Percentiles rank a stretch among this genome's conserved stretches.
phyloP scores from a whole-genome alignment of 306 rosid species.

The Abrus pulchellus region DNA sequence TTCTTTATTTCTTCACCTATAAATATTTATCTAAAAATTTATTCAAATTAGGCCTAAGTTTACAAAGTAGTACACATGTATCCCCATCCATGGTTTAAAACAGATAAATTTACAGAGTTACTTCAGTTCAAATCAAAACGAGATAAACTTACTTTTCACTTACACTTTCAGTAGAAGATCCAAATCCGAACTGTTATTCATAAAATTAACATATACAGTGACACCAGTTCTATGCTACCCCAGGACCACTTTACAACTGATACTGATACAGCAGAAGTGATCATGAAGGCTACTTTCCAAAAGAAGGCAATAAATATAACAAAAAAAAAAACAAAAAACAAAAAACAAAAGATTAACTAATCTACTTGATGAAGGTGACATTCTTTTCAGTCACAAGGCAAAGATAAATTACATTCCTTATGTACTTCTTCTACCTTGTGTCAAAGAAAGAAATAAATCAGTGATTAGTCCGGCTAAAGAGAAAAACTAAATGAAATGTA shows the following conservation, averaged over 20 bases:
- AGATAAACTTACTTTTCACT: neutral
- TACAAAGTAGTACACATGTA: no score
- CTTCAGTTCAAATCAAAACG: neutral
- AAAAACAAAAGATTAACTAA: slow-evolving; percentile 4
- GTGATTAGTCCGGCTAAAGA: slow-evolving; percentile 2
- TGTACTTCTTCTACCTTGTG: slow-evolving; percentile 34
- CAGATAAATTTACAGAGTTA: neutral
- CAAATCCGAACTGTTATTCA: neutral
- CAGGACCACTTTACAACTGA: neutral
- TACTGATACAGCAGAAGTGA: slow-evolving; percentile 21
- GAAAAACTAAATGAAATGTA: neutral
- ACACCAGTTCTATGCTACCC: neutral
- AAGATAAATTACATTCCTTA: slow-evolving; percentile 35
- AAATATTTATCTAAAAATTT: no score
- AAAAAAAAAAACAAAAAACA: slow-evolving; percentile 3
- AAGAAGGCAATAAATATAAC: slow-evolving; percentile 35
- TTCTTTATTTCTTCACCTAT: no score
- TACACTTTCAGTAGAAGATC: neutral
- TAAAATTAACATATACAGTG: neutral
- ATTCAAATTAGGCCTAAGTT: no score
- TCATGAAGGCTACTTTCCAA: slow-evolving; percentile 33
- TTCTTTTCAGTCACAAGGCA: no score
- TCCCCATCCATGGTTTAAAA: no score
- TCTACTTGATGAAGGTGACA: neutral
- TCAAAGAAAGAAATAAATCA: slow-evolving; percentile 11